These are phyloP conservation scores for Cenchrus americanus DNA, from an alignment of 176 grass and related monocot species.

Conservation along the genomic window DNA sequence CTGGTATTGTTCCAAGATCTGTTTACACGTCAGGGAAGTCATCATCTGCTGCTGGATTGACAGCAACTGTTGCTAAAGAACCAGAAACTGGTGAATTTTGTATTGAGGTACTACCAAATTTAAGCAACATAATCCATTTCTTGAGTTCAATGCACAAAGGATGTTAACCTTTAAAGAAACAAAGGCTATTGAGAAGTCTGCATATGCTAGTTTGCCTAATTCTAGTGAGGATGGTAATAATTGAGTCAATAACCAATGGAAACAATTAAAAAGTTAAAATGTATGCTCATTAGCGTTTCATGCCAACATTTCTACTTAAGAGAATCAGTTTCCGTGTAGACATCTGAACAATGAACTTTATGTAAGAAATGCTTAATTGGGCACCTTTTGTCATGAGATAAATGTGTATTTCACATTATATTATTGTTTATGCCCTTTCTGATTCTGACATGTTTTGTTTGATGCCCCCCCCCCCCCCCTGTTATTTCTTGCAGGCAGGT, in stretches of 20 bases:
- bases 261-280: neutral
- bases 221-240: neutral
- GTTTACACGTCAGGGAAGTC: conserved; percentile 99
- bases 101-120: conserved; percentile 75
- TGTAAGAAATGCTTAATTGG: conserved; percentile 12
- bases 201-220: neutral
- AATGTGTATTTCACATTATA: conserved; percentile 14
- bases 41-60: conserved; percentile 96
- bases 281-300: neutral
- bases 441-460: conserved; percentile 33
- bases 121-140: conserved; percentile 16
- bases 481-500: conserved; percentile 68
- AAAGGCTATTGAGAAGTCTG: neutral
- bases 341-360: conserved; percentile 19
- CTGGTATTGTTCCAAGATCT: conserved; percentile 84
- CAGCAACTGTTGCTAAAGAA: conserved; percentile 96
- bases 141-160: neutral
- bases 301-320: neutral
- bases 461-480: neutral
- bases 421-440: conserved; percentile 5
- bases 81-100: conserved; percentile 98
- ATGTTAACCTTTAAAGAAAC: neutral
- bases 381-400: neutral
- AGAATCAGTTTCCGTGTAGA: neutral
- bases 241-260: neutral